Evolutionary conservation across 1,139 yeast genomes (phyloP), one percentile per base, ranked within the genome.

Genomic region (Tardiomyces depauwii): DNA sequence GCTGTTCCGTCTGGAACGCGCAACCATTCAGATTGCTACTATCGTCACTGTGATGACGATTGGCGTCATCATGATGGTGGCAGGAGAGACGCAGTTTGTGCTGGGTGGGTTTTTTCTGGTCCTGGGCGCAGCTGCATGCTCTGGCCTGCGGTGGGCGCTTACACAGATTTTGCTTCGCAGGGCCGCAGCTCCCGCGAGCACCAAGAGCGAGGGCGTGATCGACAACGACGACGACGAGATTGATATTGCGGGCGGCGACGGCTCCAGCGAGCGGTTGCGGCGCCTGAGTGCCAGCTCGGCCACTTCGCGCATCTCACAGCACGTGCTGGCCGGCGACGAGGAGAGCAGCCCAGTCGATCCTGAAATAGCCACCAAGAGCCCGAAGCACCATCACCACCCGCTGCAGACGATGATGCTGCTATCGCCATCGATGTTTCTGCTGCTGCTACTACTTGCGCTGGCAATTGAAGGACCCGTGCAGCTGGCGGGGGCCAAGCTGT

Each of bases 81-180:
- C 73, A 39, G 75, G 73, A 10, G 74, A 67, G 55, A 54, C 77
- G 61, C 45, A 65, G 52, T 53, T 57, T 53, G 52, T 57, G 45
- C 41, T 74, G 1, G 49, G 77, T 18, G 97, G 96, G 2, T 78
- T 87, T 39, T 50, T 78, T 10, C 67, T 88, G 43, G 96, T 89
- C 1, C 64, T 91, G 28, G 64, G 77, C 1, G 91, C 96, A 3
- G 78, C 95, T 3, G 73, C 83, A 61, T 74, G 87, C 66, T 82
- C 94, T 19, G 98, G 98, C 1, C 68, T 91, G 45, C 74, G 98
- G 54, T 91, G 98, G 98, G 89, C 95, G 1, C 76, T 88, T 54
- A 88, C 97, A 2, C 97, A 91, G 61, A 63, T 91, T 27, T 71
- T 89, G 16, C 68, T 91, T 70, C 74, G 53, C 33, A 21, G 33